A percentile compares a stretch with the other conserved stretches of the same genome.
phyloP scores from a whole-genome alignment of 2,329 filamentous ascomycete genomes.

The Hansfordia pulvinata region DNA sequence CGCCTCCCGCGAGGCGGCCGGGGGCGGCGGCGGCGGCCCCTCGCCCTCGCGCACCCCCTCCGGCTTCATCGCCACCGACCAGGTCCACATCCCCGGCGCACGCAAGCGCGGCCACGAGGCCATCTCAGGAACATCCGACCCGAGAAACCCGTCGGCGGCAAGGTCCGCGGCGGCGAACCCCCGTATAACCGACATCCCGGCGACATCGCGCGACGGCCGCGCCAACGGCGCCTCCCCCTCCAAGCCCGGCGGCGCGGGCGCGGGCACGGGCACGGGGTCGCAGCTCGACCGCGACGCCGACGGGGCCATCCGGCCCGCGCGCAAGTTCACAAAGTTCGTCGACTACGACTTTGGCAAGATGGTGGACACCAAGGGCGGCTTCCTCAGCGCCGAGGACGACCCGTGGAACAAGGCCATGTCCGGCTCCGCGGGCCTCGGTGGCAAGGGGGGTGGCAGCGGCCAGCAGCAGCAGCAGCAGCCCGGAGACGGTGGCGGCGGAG shows the following conservation, averaged over 20 bases:
- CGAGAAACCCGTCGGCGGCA: background rate
- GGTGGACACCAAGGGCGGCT: conserved; percentile 95
- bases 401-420: conserved; percentile 70
- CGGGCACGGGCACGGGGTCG: conserved; percentile 23
- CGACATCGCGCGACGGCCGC: conserved; percentile 58
- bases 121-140: conserved; percentile 36
- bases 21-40: conserved; percentile 28
- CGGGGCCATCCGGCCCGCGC: conserved; percentile 53
- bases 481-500: too few relatives aligned
- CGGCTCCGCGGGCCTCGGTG: conserved; percentile 25
- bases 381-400: conserved; percentile 82
- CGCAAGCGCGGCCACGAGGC: conserved; percentile 60
- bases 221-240: conserved; percentile 19
- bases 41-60: conserved; percentile 39
- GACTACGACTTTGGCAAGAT: conserved; percentile 98
- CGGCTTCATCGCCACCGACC: conserved; percentile 57
- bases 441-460: conserved; percentile 9
- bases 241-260: conserved; percentile 13
- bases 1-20: conserved; percentile 48
- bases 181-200: conserved; percentile 19
- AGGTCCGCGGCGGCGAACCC: background rate
- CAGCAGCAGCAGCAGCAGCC: conserved; percentile 36
- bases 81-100: conserved; percentile 42
- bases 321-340: conserved; percentile 87
- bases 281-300: conserved; percentile 9